A percentile compares a stretch with the other conserved stretches of the same genome.
phyloP scores from a whole-genome alignment of 768 basidiomycete species.

The Suillus spraguei region DNA sequence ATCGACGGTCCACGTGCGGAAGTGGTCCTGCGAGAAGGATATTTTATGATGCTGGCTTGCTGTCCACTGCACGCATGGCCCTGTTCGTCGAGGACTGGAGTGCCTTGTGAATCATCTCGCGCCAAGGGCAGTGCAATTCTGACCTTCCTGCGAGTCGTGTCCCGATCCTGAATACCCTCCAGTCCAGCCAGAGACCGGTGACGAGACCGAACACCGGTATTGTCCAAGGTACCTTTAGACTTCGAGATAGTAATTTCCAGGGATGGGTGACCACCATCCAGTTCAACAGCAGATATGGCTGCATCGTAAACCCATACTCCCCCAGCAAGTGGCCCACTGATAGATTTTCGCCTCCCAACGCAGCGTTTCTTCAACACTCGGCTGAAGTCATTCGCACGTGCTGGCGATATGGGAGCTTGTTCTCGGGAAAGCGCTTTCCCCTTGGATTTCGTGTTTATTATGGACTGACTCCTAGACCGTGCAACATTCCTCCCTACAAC shows the following conservation, averaged over 20 bases:
- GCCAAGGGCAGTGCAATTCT: constrained; percentile 23
- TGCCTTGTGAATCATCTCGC: constrained; percentile 6
- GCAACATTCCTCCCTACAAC: constrained; percentile 18
- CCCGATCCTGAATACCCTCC: constrained; percentile 18
- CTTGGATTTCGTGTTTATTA: constrained; percentile 23
- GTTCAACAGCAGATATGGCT: constrained; percentile 47
- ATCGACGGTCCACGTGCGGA: neutral
- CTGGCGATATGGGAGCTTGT: constrained; percentile 4
- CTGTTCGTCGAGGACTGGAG: neutral
- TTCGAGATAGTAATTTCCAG: constrained; percentile 26
- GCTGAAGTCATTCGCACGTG: constrained; percentile 12
- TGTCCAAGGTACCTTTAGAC: constrained; percentile 5
- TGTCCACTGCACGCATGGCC: neutral
- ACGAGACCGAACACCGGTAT: constrained; percentile 19
- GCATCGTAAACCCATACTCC: constrained; percentile 53
- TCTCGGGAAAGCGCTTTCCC: constrained; percentile 4
- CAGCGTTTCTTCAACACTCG: constrained; percentile 59
- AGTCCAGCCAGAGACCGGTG: constrained; percentile 27
- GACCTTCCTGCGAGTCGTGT: constrained; percentile 16
- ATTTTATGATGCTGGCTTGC: neutral
- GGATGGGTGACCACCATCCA: constrained; percentile 18
- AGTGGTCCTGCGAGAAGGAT: neutral
- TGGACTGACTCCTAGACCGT: constrained; percentile 40
- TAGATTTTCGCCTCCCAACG: constrained; percentile 51
- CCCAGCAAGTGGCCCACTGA: constrained; percentile 35